A percentile compares a stretch with the other conserved stretches of the same genome.
Conservation (phyloP, 768 basidiomycete species). For the Phanerodontia chrysosporium region DNA sequence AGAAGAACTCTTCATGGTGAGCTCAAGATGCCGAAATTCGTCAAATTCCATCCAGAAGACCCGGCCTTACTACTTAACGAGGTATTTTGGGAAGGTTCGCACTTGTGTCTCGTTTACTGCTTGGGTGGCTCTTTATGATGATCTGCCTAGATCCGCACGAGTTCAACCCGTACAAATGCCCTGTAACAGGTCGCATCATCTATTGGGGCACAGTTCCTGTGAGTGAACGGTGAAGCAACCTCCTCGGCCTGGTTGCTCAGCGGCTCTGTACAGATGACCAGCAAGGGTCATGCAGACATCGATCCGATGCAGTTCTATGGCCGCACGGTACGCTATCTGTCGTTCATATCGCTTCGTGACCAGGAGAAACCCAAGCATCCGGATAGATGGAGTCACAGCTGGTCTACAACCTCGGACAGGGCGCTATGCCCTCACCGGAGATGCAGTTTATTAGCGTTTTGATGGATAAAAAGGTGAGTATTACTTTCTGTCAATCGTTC, state of each 20-base stretch:
- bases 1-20: not conserved
- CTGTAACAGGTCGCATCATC: not conserved
- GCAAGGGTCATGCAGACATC: not conserved
- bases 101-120: not conserved
- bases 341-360: not conserved
- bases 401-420: not conserved
- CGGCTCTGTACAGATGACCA: not conserved
- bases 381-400: not conserved
- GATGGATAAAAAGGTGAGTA: conserved; percentile 7
- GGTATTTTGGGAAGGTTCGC: conserved; percentile 11
- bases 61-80: conserved; percentile 1
- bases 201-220: conserved; percentile 12
- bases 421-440: not conserved
- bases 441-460: conserved; percentile 5
- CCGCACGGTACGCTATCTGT: not conserved
- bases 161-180: not conserved
- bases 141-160: not conserved
- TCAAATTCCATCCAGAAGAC: conserved; percentile 5
- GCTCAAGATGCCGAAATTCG: conserved; percentile 6
- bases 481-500: not conserved
- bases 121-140: not conserved
- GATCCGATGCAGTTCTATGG: not conserved
- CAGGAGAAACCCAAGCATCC: not conserved
- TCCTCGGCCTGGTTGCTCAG: not conserved
- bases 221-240: not conserved